Evolutionary conservation across 345 rosid genomes (phyloP).

Genomic region (Raphanus raphanistrum): DNA sequence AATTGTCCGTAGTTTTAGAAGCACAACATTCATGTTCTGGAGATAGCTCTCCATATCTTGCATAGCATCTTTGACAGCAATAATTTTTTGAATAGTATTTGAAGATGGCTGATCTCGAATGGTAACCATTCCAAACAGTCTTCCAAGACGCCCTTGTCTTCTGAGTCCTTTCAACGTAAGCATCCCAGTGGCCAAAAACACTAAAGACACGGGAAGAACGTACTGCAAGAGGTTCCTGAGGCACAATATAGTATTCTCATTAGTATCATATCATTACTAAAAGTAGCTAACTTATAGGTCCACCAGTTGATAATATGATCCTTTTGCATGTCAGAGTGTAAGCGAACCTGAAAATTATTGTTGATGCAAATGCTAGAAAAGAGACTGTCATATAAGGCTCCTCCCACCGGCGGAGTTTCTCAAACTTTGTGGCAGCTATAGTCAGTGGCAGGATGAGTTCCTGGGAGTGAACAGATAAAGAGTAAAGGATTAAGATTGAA

Average conservation of each 20-base stretch:
- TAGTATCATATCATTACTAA: not conserved
- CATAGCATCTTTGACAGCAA: conserved; percentile 94
- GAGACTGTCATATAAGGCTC: conserved; percentile 80
- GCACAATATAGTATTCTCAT: conserved; percentile 12
- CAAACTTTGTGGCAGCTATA: conserved; percentile 57
- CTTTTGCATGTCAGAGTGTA: conserved; percentile 8
- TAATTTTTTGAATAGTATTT: conserved; percentile 87
- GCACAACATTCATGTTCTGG: conserved; percentile 80
- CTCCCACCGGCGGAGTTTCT: conserved; percentile 83
- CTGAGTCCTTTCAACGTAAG: conserved; percentile 81
- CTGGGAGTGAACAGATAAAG: conserved; percentile 36
- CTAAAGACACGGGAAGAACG: conserved; percentile 61
- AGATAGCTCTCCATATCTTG: conserved; percentile 75
- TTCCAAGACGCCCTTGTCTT: conserved; percentile 94
- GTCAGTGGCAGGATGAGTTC: conserved; percentile 84
- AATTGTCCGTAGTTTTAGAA: conserved; percentile 74
- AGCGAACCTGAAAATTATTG: conserved; percentile 75
- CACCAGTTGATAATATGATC: not conserved
- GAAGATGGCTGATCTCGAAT: conserved; percentile 96
- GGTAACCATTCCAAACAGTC: conserved; percentile 76
- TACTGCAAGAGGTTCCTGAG: conserved; percentile 75
- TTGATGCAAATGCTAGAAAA: conserved; percentile 68
- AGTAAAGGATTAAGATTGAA: not conserved
- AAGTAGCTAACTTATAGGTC: not conserved
- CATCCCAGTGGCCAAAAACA: conserved; percentile 71